Evolutionary conservation across 2,329 filamentous ascomycete genomes (phyloP).

Genomic region (Ascochyta fabae): DNA sequence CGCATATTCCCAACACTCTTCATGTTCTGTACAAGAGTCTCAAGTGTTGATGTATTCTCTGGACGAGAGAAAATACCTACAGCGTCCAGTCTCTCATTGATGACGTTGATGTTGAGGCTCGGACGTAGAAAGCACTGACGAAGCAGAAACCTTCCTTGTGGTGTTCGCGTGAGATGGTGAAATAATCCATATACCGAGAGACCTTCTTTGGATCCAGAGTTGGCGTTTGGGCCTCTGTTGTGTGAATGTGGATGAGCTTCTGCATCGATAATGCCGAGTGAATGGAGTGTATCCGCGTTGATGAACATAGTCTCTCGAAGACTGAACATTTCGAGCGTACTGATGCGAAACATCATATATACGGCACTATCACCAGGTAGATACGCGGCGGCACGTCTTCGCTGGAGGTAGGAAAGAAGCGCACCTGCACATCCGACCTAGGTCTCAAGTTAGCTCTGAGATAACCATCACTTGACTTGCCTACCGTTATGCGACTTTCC

Average conservation of each 20-base stretch:
- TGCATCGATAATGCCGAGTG: constrained; percentile 83
- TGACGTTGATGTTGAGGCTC: constrained; percentile 69
- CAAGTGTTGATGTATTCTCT: constrained; percentile 67
- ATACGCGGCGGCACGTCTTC: constrained; percentile 68
- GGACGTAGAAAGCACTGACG: constrained; percentile 85
- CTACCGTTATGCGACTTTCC: constrained; percentile 72
- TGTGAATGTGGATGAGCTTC: constrained; percentile 85
- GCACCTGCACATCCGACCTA: constrained; percentile 86
- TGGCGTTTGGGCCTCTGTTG: constrained; percentile 70
- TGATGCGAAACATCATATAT: constrained; percentile 65
- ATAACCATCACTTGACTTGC: neutral
- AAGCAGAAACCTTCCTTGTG: constrained; percentile 76
- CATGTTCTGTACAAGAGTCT: constrained; percentile 66
- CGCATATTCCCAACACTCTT: constrained; percentile 79
- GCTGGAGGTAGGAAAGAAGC: constrained; percentile 77
- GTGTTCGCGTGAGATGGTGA: constrained; percentile 73
- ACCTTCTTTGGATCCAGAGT: constrained; percentile 75
- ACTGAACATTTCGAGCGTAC: constrained; percentile 75
- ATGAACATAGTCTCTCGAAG: constrained; percentile 74
- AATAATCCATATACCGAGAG: constrained; percentile 87
- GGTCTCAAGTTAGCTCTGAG: constrained; percentile 14
- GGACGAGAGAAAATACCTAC: constrained; percentile 71
- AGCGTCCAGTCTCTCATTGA: constrained; percentile 73
- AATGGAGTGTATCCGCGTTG: constrained; percentile 78
- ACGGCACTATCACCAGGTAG: constrained; percentile 65